phyloP scores from a whole-genome alignment of 2,329 filamentous ascomycete genomes.

The Xylariaceae sp. region DNA sequence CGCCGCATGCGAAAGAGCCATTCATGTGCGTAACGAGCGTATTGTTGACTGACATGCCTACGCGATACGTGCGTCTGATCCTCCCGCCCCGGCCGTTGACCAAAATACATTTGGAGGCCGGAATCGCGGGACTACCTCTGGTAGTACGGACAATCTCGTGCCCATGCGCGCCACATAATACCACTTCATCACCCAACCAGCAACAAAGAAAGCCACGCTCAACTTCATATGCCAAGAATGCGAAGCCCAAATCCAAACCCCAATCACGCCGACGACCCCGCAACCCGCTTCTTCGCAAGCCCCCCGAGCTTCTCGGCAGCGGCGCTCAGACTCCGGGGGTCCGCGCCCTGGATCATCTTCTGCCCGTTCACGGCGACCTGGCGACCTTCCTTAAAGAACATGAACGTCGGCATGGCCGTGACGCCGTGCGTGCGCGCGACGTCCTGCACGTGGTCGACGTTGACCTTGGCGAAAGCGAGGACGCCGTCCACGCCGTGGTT shows the following conservation, averaged over 20 bases:
- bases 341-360: constrained; percentile 37
- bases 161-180: no score
- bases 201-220: background rate
- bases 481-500: constrained; percentile 38
- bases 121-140: no score
- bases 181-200: no score
- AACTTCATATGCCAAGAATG: background rate
- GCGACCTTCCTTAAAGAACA: constrained; percentile 55
- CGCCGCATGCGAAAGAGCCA: no score
- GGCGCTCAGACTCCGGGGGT: constrained; percentile 30
- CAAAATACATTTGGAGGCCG: no score
- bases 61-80: no score
- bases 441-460: constrained; percentile 53
- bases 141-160: no score
- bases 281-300: constrained; percentile 36
- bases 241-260: background rate
- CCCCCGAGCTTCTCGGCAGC: constrained; percentile 37
- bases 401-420: constrained; percentile 56
- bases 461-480: constrained; percentile 55
- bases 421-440: constrained; percentile 48
- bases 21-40: no score
- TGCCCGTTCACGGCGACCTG: constrained; percentile 40
- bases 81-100: no score
- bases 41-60: no score
- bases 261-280: constrained; percentile 12